Conservation (phyloP, 164 flowering plant species). For the Santalum album region DNA sequence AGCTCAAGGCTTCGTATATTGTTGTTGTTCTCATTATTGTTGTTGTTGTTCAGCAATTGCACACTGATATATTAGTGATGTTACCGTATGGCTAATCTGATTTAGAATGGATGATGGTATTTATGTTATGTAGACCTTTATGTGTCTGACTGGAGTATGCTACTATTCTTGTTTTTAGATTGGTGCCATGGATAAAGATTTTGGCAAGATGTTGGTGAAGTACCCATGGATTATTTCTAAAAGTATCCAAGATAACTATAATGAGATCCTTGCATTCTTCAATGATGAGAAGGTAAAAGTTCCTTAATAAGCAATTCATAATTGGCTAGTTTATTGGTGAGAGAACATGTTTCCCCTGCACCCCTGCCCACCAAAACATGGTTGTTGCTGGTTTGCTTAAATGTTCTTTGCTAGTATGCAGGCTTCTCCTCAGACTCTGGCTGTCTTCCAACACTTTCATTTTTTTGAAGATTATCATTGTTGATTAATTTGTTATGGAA, state of each 20-base stretch:
- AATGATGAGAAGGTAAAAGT: slow-evolving; percentile 51
- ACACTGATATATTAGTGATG: too few species aligned
- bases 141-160: too few species aligned
- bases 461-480: too few species aligned
- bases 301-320: not conserved
- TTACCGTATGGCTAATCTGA: too few species aligned
- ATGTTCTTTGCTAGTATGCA: not conserved
- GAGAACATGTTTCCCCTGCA: not conserved
- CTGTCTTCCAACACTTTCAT: too few species aligned
- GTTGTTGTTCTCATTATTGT: too few species aligned
- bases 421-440: too few species aligned
- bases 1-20: too few species aligned
- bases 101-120: not conserved
- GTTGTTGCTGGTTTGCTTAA: too few species aligned
- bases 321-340: not conserved
- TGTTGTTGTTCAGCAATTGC: too few species aligned
- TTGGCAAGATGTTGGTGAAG: slow-evolving; percentile 58
- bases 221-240: slow-evolving; percentile 90
- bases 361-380: not conserved
- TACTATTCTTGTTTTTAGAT: slow-evolving; percentile 21
- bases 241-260: slow-evolving; percentile 56
- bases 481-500: too few species aligned
- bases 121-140: not conserved
- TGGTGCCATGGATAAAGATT: slow-evolving; percentile 31
- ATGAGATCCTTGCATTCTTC: slow-evolving; percentile 43